Base-by-base conservation (phyloP, 1,284 basidiomycete genomes). In the Melampsora occidentalis region DNA sequence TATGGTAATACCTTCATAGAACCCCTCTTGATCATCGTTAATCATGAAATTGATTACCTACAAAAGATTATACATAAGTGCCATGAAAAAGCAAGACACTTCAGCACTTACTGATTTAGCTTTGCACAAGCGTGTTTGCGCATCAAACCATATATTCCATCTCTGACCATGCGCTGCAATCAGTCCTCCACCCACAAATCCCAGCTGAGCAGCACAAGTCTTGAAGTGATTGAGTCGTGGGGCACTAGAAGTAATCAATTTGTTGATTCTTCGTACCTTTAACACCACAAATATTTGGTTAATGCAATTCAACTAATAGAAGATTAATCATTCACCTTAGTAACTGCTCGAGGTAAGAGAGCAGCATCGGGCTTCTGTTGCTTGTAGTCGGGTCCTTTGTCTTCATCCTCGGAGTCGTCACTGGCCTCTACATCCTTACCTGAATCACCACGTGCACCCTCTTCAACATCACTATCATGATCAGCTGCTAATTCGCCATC, bases 111-210 rank as follows among this genome's bases (percentile, higher is more conserved):
- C 64, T 46, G 39, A 18, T 39, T 20, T 66, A 39, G 64, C 64
- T 46, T 35, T 66, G n/a, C 39, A n/a, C 22, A 22, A 35, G n/a
- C 39, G 28, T n/a, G 39, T 42, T 66, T 39, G 64, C 10, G 35
- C 48, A 25, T 66, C 31, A 39, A 42, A 66, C 48, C 48, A 16
- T 35, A 66, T n/a, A 46, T 66, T 66, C 64, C 64, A 66, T 66
- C 64, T 35, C 16, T 39, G 35, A 31, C 64, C 64, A 66, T 66
- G 46, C 64, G 33, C 64, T 66, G 16, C 25, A 66, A 66, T 66
- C 31, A 66, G 64, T 18, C 33, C 12, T 9, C 22, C 39, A 14
- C 39, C 64, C 35, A 22, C 25, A 5, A 66, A 42, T 16, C 48
- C 48, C 5, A 66, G 64, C 48, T 39, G 39, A 35, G 39, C 2